These are phyloP conservation scores for Fusarium subtropicale DNA, from an alignment of 2,329 filamentous ascomycete genomes.

Conservation along the genomic window DNA sequence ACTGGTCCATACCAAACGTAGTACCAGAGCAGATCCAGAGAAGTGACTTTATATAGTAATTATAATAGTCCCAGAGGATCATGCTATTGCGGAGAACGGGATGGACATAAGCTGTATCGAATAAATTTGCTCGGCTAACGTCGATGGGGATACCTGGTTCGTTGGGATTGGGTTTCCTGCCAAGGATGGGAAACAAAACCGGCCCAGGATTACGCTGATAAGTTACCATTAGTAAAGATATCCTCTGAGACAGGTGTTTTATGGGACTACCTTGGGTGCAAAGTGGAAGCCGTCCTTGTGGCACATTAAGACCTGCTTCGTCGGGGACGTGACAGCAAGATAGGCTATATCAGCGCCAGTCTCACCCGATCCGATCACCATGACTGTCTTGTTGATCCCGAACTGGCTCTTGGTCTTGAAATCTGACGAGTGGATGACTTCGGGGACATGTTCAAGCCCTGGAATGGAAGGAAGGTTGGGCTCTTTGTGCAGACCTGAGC, in stretches of 20 bases:
- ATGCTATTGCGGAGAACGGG: neutral
- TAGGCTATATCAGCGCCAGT: neutral
- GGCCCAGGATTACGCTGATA: neutral
- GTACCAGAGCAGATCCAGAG: slow-evolving; percentile 5
- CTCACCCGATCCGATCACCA: neutral
- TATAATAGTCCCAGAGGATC: slow-evolving; percentile 4
- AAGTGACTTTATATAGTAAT: neutral
- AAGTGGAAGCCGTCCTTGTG: slow-evolving; percentile 11
- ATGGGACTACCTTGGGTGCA: neutral
- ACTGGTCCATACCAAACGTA: neutral
- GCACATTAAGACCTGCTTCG: neutral
- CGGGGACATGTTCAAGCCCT: slow-evolving; percentile 1
- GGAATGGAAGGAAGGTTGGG: slow-evolving; percentile 10
- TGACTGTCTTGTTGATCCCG: neutral
- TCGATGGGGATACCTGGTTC: slow-evolving; percentile 10
- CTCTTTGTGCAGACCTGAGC: slow-evolving; percentile 20
- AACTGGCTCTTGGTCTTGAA: slow-evolving; percentile 1
- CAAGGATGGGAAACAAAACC: neutral
- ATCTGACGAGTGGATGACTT: slow-evolving; percentile 50
- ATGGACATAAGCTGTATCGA: neutral
- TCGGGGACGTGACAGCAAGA: neutral
- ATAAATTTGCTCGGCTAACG: slow-evolving; percentile 7
- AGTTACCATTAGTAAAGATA: accelerated
- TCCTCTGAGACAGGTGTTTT: accelerated
- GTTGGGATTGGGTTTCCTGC: neutral